These are phyloP conservation scores for Lactarius hengduanensis DNA, from an alignment of 768 basidiomycete genomes.

Conservation along the genomic window DNA sequence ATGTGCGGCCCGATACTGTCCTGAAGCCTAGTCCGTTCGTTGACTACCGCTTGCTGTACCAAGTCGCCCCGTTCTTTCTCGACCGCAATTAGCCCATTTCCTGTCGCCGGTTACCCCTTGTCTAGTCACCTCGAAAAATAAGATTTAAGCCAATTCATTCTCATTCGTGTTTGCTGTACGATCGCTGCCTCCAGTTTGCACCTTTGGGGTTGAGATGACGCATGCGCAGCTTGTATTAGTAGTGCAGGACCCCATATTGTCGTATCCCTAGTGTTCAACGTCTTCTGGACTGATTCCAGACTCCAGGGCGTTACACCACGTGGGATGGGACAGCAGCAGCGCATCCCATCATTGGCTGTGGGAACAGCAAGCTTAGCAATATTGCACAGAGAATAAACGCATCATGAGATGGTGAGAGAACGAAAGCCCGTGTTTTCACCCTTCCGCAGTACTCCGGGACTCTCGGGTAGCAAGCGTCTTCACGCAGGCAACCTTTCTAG, in stretches of 20 bases:
- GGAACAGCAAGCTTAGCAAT: background rate
- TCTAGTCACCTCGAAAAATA: background rate
- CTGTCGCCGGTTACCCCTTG: background rate
- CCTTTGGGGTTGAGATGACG: background rate
- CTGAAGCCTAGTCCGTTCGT: no score
- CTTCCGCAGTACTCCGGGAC: background rate
- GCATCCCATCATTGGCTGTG: background rate
- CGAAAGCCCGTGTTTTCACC: background rate
- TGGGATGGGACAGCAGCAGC: background rate
- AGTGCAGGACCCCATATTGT: background rate
- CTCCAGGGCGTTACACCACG: background rate
- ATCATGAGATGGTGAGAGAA: background rate
- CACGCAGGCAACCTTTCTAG: background rate
- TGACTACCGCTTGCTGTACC: background rate
- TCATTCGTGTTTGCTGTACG: background rate
- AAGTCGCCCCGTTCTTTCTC: background rate
- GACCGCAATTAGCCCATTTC: background rate
- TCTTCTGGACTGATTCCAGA: no score
- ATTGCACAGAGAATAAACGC: background rate
- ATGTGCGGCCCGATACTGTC: no score
- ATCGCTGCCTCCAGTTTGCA: background rate
- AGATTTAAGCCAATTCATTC: background rate
- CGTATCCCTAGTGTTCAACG: background rate
- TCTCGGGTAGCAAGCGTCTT: background rate
- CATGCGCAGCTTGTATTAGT: background rate